Conservation (phyloP, 1,284 basidiomycete genomes). For the Rugosomyces carneus region DNA sequence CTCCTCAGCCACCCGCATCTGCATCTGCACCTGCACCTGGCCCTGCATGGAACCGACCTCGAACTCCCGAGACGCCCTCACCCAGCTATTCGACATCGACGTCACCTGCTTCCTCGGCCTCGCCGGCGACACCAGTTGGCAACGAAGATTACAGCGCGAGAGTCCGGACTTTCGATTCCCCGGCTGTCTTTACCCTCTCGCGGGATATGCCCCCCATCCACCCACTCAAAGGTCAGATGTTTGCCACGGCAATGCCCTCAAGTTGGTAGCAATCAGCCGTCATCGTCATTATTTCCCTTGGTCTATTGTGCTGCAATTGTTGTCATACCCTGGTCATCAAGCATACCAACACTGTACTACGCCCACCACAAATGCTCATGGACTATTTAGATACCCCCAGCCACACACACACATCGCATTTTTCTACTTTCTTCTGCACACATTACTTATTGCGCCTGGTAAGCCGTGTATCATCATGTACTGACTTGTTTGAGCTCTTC, state of each 20-base stretch:
- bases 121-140: slow-evolving; percentile 47
- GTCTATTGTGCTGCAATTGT: slow-evolving; percentile 5
- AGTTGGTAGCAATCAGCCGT: slow-evolving; percentile 35
- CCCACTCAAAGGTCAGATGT: slow-evolving; percentile 38
- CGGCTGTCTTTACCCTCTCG: slow-evolving; percentile 26
- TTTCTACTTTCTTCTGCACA: slow-evolving; percentile 4
- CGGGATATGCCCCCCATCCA: slow-evolving; percentile 25
- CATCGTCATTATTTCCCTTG: slow-evolving; percentile 8
- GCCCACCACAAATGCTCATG: slow-evolving; percentile 12
- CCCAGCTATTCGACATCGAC: slow-evolving; percentile 42
- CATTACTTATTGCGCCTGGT: slow-evolving; percentile 14
- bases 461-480: slow-evolving; percentile 9
- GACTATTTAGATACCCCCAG: slow-evolving; percentile 4
- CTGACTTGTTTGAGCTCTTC: slow-evolving; percentile 5
- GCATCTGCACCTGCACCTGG: too few species aligned
- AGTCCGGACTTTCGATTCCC: slow-evolving; percentile 38
- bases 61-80: slow-evolving; percentile 27
- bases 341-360: slow-evolving; percentile 7
- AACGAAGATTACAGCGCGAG: slow-evolving; percentile 40
- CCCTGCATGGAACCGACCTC: slow-evolving; percentile 13
- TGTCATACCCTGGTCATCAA: slow-evolving; percentile 8
- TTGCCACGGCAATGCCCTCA: slow-evolving; percentile 40
- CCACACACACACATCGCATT: neutral
- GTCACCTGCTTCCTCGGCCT: slow-evolving; percentile 48
- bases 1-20: slow-evolving; percentile 10